Percentiles rank a stretch among this genome's conserved stretches.
phyloP scores from a whole-genome alignment of 345 rosid species.

The Theobroma cacao region DNA sequence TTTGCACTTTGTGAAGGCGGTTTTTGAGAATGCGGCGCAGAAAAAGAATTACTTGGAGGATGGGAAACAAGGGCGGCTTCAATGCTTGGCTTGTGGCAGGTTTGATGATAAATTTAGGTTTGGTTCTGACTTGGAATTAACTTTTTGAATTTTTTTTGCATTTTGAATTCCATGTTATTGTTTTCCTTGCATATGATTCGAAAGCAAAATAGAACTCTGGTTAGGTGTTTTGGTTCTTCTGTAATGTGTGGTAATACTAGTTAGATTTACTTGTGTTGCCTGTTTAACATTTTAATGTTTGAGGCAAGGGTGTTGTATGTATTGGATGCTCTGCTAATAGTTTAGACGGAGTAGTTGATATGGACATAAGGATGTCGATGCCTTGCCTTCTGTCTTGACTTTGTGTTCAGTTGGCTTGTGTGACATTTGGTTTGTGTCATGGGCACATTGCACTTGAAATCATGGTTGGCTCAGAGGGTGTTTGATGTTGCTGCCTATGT shows the following conservation, averaged over 20 bases:
- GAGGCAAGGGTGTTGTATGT: neutral
- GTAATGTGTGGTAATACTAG: neutral
- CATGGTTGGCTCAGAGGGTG: neutral
- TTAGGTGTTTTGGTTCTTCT: conserved; percentile 21
- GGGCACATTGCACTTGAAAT: neutral
- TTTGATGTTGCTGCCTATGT: neutral
- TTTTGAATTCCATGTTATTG: conserved; percentile 17
- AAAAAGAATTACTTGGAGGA: conserved; percentile 76
- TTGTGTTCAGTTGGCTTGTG: neutral
- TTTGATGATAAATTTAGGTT: conserved; percentile 38
- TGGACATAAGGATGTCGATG: neutral
- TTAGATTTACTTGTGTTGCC: neutral
- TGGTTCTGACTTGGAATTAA: conserved; percentile 11
- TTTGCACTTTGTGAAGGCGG: conserved; percentile 57
- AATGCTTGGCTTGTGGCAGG: conserved; percentile 88
- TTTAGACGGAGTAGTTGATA: neutral
- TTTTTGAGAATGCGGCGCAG: conserved; percentile 56
- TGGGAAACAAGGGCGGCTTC: conserved; percentile 75
- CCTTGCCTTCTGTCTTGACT: neutral
- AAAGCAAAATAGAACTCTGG: neutral
- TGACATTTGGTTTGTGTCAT: neutral
- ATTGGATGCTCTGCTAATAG: neutral
- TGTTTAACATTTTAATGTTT: neutral
- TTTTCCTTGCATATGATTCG: neutral
- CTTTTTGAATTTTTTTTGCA: conserved; percentile 13